Conservation (phyloP, 75 land plant genomes). For the Sequoiadendron giganteum region DNA sequence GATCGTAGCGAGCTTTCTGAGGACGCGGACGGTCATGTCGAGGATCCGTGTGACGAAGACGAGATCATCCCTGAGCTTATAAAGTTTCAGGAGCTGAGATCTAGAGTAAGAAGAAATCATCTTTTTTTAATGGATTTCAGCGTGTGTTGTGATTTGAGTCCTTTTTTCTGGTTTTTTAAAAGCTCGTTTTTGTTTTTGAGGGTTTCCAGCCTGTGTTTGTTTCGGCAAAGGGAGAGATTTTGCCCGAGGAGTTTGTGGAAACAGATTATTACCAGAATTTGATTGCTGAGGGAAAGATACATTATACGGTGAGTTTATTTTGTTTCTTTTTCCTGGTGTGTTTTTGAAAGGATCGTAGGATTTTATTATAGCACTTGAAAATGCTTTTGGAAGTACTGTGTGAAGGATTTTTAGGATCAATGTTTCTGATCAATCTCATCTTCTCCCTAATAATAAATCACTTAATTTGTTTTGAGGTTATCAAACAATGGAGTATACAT, state of each 20-base stretch:
- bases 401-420: too few relatives aligned
- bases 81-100: slow-evolving; percentile 26
- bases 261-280: slow-evolving; percentile 43
- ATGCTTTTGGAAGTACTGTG: too few relatives aligned
- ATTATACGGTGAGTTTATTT: slow-evolving; percentile 30
- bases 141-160: too few relatives aligned
- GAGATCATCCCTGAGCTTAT: slow-evolving; percentile 27
- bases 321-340: too few relatives aligned
- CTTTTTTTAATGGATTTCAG: too few relatives aligned
- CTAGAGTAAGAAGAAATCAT: not conserved
- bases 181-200: not conserved
- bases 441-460: too few relatives aligned
- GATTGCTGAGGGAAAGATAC: slow-evolving; percentile 35
- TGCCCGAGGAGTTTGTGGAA: slow-evolving; percentile 47
- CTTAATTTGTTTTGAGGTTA: too few relatives aligned
- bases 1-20: slow-evolving; percentile 36
- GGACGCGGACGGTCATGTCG: not conserved
- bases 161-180: too few relatives aligned
- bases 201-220: slow-evolving; percentile 12
- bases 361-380: too few relatives aligned
- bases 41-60: not conserved
- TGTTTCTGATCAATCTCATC: too few relatives aligned
- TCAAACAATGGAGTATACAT: too few relatives aligned
- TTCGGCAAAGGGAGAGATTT: not conserved
- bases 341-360: too few relatives aligned